Conservation (phyloP, 495 filamentous ascomycete species). For the Clohesyomyces aquaticus region DNA sequence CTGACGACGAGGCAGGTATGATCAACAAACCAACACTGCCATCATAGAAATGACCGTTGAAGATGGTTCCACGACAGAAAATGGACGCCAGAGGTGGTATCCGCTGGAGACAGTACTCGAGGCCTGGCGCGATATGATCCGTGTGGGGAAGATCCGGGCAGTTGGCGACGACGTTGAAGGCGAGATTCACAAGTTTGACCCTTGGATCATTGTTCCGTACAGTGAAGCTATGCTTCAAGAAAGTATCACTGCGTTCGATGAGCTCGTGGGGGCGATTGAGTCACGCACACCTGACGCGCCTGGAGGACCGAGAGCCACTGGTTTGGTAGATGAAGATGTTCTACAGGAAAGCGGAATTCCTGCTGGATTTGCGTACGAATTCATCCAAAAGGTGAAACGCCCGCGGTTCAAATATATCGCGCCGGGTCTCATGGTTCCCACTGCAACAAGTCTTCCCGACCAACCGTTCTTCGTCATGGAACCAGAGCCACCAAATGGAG, state of each 20-base stretch:
- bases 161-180: neutral
- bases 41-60: neutral
- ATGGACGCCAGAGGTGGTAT: neutral
- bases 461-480: neutral
- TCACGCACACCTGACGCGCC: neutral
- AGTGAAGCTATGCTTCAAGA: conserved; percentile 2
- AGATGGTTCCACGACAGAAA: neutral
- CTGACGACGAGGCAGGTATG: neutral
- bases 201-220: conserved; percentile 2
- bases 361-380: neutral
- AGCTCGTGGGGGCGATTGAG: conserved; percentile 1
- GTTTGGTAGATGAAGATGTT: neutral
- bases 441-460: neutral
- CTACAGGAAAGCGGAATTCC: neutral
- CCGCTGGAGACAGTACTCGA: neutral
- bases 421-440: neutral
- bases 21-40: neutral
- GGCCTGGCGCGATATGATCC: conserved; percentile 1
- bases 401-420: neutral
- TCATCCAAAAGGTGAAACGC: neutral
- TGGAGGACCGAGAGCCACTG: neutral
- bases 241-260: neutral
- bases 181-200: neutral
- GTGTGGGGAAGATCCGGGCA: neutral
- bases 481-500: neutral